These are phyloP conservation scores for Diplodia scrobiculata DNA, from an alignment of 2,329 filamentous ascomycete genomes.

Conservation along the genomic window DNA sequence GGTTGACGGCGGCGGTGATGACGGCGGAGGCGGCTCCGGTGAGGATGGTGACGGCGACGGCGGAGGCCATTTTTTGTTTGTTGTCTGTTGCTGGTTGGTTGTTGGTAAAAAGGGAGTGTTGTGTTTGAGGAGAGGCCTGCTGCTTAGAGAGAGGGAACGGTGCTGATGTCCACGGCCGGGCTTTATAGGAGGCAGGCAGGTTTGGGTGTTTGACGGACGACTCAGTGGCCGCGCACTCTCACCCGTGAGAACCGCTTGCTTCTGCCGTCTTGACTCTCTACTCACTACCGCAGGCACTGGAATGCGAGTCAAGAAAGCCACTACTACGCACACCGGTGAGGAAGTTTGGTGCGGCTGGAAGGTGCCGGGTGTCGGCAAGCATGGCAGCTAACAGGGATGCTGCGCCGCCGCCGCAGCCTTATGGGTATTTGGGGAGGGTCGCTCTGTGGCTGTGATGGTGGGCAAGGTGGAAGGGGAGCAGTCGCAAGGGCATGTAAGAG, in stretches of 20 bases:
- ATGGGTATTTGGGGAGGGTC: background rate
- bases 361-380: background rate
- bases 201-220: background rate
- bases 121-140: background rate
- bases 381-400: background rate
- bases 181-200: slow-evolving; percentile 10
- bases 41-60: slow-evolving; percentile 27
- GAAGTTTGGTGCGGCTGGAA: background rate
- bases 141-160: background rate
- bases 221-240: background rate
- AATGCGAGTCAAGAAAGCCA: background rate
- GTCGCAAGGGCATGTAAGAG: background rate
- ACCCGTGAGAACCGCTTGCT: background rate
- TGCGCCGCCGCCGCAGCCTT: slow-evolving; percentile 19
- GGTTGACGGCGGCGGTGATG: slow-evolving; percentile 24
- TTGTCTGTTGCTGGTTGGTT: background rate
- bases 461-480: background rate
- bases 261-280: background rate
- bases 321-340: background rate
- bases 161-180: background rate
- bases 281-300: background rate
- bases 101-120: background rate
- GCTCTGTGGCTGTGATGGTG: background rate
- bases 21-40: slow-evolving; percentile 18
- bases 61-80: slow-evolving; percentile 15